Conservation (phyloP, 225 moss, liverwort and hornwort species). For the Climacium dendroides region DNA sequence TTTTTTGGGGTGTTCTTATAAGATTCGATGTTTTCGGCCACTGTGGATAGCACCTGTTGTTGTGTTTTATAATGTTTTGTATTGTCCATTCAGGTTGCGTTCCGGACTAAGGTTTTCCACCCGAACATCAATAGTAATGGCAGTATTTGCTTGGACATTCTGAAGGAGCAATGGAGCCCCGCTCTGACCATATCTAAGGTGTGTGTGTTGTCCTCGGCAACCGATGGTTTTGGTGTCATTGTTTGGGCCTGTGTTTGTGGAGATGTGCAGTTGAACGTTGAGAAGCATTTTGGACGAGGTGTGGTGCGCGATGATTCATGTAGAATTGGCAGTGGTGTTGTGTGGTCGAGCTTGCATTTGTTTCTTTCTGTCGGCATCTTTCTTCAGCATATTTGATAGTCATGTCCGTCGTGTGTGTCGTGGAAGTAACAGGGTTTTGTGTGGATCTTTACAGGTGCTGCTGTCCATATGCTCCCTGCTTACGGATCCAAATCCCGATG, state of each 20-base stretch:
- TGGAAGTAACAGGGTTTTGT: background rate
- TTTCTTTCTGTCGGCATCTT: background rate
- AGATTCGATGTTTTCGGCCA: background rate
- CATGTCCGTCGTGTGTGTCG: background rate
- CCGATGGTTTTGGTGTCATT: background rate
- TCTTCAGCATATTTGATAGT: background rate
- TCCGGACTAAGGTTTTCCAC: slow-evolving; percentile 98
- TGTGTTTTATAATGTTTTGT: background rate
- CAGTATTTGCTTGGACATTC: slow-evolving; percentile 95
- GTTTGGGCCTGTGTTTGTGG: background rate
- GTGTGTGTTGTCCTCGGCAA: background rate
- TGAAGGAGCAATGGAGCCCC: slow-evolving; percentile 99
- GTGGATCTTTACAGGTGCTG: slow-evolving; percentile 47
- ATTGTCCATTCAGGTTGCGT: slow-evolving; percentile 53
- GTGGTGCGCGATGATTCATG: background rate
- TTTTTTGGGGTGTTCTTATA: background rate
- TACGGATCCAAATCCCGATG: slow-evolving; percentile 93
- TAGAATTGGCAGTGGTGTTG: background rate
- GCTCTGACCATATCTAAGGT: slow-evolving; percentile 98
- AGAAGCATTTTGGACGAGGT: background rate
- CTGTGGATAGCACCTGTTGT: background rate
- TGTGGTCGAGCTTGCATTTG: background rate
- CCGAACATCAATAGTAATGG: slow-evolving; percentile 98
- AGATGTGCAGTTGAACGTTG: background rate
- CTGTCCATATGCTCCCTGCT: slow-evolving; percentile 95